Conservation (phyloP, 2,329 filamentous ascomycete genomes). For the Cytospora leucostoma region DNA sequence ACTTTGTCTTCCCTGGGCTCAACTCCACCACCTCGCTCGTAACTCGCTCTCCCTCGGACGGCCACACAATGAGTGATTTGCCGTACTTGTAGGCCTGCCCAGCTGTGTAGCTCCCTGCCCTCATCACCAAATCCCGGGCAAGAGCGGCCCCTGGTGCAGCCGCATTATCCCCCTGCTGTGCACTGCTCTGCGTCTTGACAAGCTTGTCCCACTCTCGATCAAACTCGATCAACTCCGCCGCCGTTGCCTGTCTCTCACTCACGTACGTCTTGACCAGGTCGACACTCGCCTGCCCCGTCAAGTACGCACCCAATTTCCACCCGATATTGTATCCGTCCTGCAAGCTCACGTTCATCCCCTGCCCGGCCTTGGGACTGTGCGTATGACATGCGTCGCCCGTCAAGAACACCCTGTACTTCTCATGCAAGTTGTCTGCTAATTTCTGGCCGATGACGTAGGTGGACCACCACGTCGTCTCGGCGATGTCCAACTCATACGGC, state of each 20-base stretch:
- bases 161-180: constrained; percentile 38
- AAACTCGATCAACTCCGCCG: constrained; percentile 61
- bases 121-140: constrained; percentile 59
- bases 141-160: constrained; percentile 39
- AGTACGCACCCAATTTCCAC: constrained; percentile 57
- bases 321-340: constrained; percentile 66
- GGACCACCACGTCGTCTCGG: constrained; percentile 62
- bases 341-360: constrained; percentile 62
- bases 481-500: constrained; percentile 56
- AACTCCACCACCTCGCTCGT: neutral
- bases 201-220: constrained; percentile 56
- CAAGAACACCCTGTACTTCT: constrained; percentile 58
- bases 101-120: constrained; percentile 60
- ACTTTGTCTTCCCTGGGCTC: neutral
- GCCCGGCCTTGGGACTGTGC: constrained; percentile 66
- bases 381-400: constrained; percentile 68
- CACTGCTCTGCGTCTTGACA: constrained; percentile 48
- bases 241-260: constrained; percentile 53
- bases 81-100: constrained; percentile 59
- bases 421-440: constrained; percentile 59
- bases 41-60: neutral
- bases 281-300: constrained; percentile 45
- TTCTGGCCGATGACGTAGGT: constrained; percentile 65
- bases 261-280: constrained; percentile 55
- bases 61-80: constrained; percentile 47